Evolutionary conservation across 106 monocot species (phyloP).

Genomic region (Allium sativum): DNA sequence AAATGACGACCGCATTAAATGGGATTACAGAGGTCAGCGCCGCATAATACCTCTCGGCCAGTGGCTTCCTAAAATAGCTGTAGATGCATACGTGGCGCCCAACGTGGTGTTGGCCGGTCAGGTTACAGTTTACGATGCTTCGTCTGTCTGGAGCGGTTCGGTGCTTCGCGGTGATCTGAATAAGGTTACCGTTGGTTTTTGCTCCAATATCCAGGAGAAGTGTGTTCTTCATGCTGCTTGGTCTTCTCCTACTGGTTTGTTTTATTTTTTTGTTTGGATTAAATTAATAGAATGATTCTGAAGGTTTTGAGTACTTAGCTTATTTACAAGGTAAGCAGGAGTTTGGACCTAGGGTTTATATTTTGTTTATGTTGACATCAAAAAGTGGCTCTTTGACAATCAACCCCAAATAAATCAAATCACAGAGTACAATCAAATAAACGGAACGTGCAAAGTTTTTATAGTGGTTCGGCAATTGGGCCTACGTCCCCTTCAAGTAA

Average conservation of each 20-base stretch:
- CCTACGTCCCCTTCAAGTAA: too few species aligned
- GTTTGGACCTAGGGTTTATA: too few species aligned
- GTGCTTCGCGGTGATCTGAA: conserved; percentile 94
- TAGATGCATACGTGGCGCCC: conserved; percentile 93
- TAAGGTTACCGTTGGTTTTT: conserved; percentile 90
- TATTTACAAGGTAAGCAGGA: too few species aligned
- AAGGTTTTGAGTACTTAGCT: too few species aligned
- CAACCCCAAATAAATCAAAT: too few species aligned
- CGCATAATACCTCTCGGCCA: conserved; percentile 76
- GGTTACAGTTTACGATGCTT: conserved; percentile 76
- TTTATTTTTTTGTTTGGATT: neutral
- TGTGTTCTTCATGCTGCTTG: conserved; percentile 96
- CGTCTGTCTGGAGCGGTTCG: conserved; percentile 86
- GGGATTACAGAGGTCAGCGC: conserved; percentile 96
- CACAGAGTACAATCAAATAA: too few species aligned
- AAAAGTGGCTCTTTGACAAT: too few species aligned
- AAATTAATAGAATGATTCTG: too few species aligned
- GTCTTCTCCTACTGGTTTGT: conserved; percentile 73
- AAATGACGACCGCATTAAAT: conserved; percentile 45
- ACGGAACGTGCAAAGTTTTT: too few species aligned
- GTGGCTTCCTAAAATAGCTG: conserved; percentile 90
- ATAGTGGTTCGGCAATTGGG: too few species aligned
- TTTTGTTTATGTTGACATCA: too few species aligned
- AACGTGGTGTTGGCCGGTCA: conserved; percentile 89
- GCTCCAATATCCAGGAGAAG: conserved; percentile 88